These are phyloP conservation scores for Apophysomyces sp. DNA, from an alignment of 371 early-diverging fungal genomes.

Conservation along the genomic window DNA sequence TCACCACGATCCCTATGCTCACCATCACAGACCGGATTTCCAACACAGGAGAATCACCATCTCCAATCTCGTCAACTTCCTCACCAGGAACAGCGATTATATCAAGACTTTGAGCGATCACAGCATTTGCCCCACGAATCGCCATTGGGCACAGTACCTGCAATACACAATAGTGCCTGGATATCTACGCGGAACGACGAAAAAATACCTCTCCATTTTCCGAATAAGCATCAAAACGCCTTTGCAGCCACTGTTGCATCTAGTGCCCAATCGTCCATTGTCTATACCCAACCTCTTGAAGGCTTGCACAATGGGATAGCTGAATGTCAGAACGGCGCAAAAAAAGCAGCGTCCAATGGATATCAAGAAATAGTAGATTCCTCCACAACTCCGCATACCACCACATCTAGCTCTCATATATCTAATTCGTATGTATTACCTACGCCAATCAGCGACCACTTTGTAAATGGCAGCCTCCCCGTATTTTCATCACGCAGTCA, in stretches of 20 bases:
- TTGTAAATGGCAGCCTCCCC: not conserved
- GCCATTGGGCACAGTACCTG: not conserved
- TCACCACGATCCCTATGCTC: not conserved
- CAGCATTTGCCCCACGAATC: not conserved
- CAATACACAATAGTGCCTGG: not conserved
- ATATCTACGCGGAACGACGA: not conserved
- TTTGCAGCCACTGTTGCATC: not conserved
- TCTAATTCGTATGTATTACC: not conserved
- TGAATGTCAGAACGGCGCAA: not conserved
- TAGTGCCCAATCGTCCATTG: not conserved
- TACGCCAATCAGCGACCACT: not conserved
- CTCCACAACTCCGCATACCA: not conserved
- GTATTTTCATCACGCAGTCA: not conserved
- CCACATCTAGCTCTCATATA: not conserved
- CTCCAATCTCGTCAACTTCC: too few relatives aligned
- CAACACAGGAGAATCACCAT: not conserved
- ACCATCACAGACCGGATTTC: not conserved
- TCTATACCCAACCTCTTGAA: not conserved
- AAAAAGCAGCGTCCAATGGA: not conserved
- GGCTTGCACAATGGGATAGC: not conserved
- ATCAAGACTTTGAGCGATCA: not conserved
- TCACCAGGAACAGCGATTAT: not conserved
- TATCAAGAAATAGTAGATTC: not conserved
- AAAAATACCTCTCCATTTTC: not conserved
- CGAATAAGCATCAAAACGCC: not conserved